Base-by-base conservation (phyloP, 768 basidiomycete genomes). In the Cystofilobasidium capitatum region DNA sequence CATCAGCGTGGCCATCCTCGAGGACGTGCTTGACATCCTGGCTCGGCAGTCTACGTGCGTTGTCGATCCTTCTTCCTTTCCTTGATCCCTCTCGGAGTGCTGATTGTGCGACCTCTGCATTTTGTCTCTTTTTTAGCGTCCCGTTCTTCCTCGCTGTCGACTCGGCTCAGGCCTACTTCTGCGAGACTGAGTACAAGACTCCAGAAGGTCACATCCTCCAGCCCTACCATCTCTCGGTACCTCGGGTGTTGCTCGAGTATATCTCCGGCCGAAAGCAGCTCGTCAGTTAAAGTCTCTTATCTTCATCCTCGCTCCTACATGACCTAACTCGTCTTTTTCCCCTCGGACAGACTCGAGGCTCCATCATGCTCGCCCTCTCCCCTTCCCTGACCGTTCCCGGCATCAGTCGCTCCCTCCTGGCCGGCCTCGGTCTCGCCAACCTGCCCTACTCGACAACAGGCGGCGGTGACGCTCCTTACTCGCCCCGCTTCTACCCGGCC, bases 201-300 rank as follows among this genome's bases (percentile, higher is more conserved):
- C 66, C 66, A 1, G 66, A 68, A 40, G 40, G 42, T n/a, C 60
- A 63, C 54, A 20, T 7, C 8, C 60, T 68, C 29, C 42, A 69
- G 54, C 12, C 58, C 10, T 69, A 69, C 63, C 68, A 69, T 36
- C 39, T 69, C 3, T 49, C 62, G 0, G 61, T 63, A 0, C 68
- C 68, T 3, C 44, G 63, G 20, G 9, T 49, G 10, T 29, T 69
- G 24, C 57, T 69, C 29, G 68, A 69, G 31, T 64, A 59, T 57
- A 58, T 69, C 40, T 59, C 58, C 13, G 68, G 68, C 12, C 42
- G 68, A n/a, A 69, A 69, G 57, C 44, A 58, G 3, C 39, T 69
- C 35, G 68, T 69, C 12, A 17, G 67, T 63, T 35, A 4, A 14
- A 37, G 6, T 45, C 37, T 29, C 24, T 33, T 24, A 13, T 40